Conservation (phyloP, 1,139 yeast species). For the Yamadazyma jaroonii region DNA sequence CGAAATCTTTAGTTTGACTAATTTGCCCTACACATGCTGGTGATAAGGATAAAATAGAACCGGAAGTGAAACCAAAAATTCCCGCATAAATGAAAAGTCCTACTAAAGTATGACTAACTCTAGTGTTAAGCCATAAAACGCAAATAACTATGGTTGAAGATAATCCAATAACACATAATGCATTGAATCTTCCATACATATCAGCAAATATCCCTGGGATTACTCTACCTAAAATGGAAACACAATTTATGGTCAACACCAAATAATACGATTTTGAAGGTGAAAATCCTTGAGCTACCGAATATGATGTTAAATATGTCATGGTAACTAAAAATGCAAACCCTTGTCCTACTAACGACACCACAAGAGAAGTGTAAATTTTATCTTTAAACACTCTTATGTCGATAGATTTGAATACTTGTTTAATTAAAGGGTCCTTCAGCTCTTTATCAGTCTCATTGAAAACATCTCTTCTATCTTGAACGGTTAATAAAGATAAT, state of each 20-base stretch:
- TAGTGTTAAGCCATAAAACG: slow-evolving; percentile 46
- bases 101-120: slow-evolving; percentile 17
- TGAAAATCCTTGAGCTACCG: slow-evolving; percentile 40
- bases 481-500: slow-evolving; percentile 37
- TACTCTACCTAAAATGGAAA: slow-evolving; percentile 48
- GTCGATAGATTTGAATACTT: slow-evolving; percentile 24
- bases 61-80: slow-evolving; percentile 29
- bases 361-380: slow-evolving; percentile 24
- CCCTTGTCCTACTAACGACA: slow-evolving; percentile 31
- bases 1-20: slow-evolving; percentile 51
- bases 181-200: slow-evolving; percentile 49
- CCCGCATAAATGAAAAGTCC: slow-evolving; percentile 28
- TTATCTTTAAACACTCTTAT: slow-evolving; percentile 23
- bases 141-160: slow-evolving; percentile 37
- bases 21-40: slow-evolving; percentile 57
- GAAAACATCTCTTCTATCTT: slow-evolving; percentile 30
- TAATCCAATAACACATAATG: slow-evolving; percentile 40
- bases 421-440: slow-evolving; percentile 9
- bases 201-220: slow-evolving; percentile 51
- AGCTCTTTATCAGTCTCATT: background rate
- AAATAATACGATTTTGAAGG: slow-evolving; percentile 42
- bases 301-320: slow-evolving; percentile 52
- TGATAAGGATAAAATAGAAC: slow-evolving; percentile 30
- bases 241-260: slow-evolving; percentile 43
- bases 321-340: slow-evolving; percentile 47